Conservation (phyloP, 352 stramenopile genomes). For the Globisporangium spinosum region DNA sequence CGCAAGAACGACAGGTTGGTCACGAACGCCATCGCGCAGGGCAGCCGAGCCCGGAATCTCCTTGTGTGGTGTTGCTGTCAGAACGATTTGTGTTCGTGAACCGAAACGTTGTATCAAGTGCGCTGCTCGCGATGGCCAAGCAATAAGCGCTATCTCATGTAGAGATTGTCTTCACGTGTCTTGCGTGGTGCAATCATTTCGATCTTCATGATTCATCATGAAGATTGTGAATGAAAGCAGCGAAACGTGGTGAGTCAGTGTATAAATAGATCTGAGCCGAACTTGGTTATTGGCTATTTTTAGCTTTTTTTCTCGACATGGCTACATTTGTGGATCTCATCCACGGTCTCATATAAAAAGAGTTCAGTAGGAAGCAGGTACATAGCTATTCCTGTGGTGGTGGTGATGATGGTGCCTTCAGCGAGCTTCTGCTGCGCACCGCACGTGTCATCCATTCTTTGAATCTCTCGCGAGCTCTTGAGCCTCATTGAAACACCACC, state of each 20-base stretch:
- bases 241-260: not conserved
- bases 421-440: not conserved
- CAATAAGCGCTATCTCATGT: not conserved
- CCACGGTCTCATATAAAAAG: conserved; percentile 2
- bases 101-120: not conserved
- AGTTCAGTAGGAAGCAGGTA: conserved; percentile 2
- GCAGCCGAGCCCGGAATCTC: not conserved
- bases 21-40: not conserved
- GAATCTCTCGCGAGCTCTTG: not conserved
- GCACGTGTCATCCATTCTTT: not conserved
- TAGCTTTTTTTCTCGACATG: not conserved
- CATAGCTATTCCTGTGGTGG: not conserved
- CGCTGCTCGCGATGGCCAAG: not conserved
- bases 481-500: not conserved
- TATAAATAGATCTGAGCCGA: not conserved
- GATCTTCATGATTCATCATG: not conserved
- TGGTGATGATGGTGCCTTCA: not conserved
- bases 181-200: not conserved
- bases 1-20: not conserved
- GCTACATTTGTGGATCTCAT: conserved; percentile 3
- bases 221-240: not conserved
- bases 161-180: not conserved
- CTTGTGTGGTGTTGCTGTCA: not conserved
- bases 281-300: not conserved
- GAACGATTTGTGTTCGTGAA: not conserved